Conservation (phyloP, 345 rosid genomes). For the Citrus sinensis region DVS_A1.0 CM039169.1:10259501-10260000, state of each 20-base stretch:
- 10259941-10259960: constrained; percentile 33
- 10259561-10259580: constrained; percentile 4
- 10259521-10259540: not conserved
- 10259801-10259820: constrained; percentile 21
- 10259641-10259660: not conserved
- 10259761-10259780: constrained; percentile 9
- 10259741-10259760: constrained; percentile 21
- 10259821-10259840: constrained; percentile 21
- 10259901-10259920: constrained; percentile 52
- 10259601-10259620: constrained; percentile 58
- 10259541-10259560: not conserved
- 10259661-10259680: not conserved
- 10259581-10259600: constrained; percentile 40
- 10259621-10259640: constrained; percentile 28
- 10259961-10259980: constrained; percentile 9
- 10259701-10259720: not conserved
- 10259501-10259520: not conserved
- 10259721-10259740: constrained; percentile 28
- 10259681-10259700: not conserved
- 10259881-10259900: constrained; percentile 44
- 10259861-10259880: constrained; percentile 23
- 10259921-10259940: constrained; percentile 85
- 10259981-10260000: not conserved
- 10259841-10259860: constrained; percentile 19
- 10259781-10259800: constrained; percentile 13